phyloP scores from a whole-genome alignment of 176 grass and related monocot species.

The Oryza meyeriana region DNA sequence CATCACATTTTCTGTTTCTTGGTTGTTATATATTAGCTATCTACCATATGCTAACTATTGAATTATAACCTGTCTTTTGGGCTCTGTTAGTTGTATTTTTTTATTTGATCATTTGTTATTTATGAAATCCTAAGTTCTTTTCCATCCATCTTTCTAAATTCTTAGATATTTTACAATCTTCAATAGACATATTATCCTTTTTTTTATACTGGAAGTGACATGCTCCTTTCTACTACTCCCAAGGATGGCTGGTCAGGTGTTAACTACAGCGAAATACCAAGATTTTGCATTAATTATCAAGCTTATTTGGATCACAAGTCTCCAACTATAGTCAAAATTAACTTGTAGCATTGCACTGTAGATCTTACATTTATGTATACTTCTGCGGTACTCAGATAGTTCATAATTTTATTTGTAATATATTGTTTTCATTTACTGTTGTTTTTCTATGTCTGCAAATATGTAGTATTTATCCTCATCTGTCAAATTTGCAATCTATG shows the following conservation, averaged over 20 bases:
- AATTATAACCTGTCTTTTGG: background rate
- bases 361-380: background rate
- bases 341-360: constrained; percentile 3
- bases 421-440: background rate
- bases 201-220: background rate
- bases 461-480: background rate
- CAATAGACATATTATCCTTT: constrained; percentile 3
- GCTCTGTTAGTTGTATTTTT: background rate
- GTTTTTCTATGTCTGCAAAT: background rate
- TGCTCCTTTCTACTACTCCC: background rate
- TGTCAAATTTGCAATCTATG: background rate
- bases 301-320: background rate
- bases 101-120: background rate
- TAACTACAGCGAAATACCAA: background rate
- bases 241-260: background rate
- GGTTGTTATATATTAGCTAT: background rate
- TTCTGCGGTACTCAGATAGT: background rate
- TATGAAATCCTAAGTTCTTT: background rate
- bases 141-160: background rate
- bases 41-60: background rate
- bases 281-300: constrained; percentile 5
- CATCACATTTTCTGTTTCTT: background rate
- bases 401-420: background rate
- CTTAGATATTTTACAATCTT: background rate
- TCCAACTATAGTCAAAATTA: background rate